Base-by-base conservation (phyloP, 2,329 filamentous ascomycete genomes). In the Chrysosporium keratinophilum region DNA sequence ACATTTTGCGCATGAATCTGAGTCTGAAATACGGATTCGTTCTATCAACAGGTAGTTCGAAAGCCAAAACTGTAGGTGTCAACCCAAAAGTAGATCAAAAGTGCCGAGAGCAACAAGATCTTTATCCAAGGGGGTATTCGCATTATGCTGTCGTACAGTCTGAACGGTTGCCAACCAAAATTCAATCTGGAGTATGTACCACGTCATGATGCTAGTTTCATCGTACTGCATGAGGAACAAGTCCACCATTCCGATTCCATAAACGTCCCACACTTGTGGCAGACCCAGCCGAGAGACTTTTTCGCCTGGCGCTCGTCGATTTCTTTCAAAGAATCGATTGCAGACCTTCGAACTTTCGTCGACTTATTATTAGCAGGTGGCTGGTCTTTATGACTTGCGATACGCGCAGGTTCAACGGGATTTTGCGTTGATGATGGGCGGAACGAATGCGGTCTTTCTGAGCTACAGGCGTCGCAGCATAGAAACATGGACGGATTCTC, bases 191-290 rank as follows among this genome's bases (percentile, higher is more conserved):
- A 31, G 5, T 2, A 46, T 5, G 6, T 17, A 33, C n/a, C n/a
- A 17, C 23, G 12, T 46, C 17, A 52, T 28, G 50, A 46, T 5
- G 50, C 45, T 35, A 66, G 61, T 63, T 83, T 83, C 78, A 83
- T 79, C 7, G 66, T 70, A 48, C 80, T 80, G 64, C 81, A 84
- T 10, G 70, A 70, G 12, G 76, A 75, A 60, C 81, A 84, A 3
- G 79, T 82, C 80, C 80, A 83, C 79, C 80, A 84, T 60, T 79
- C 69, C 17, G 73, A 74, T 64, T 83, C 81, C 79, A 83, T 83
- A 56, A 81, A 83, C 0, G 76, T 74, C 5, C 78, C 78, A 56
- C 81, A 84, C 5, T 69, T 66, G 50, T 70, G 61, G 63, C 81
- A 84, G 52, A 76, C 70, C 81, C 81, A 84, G 1, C 79, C 80